Evolutionary conservation across 257 asterid genomes (phyloP).

Genomic region (Gentiana straminea): DNA sequence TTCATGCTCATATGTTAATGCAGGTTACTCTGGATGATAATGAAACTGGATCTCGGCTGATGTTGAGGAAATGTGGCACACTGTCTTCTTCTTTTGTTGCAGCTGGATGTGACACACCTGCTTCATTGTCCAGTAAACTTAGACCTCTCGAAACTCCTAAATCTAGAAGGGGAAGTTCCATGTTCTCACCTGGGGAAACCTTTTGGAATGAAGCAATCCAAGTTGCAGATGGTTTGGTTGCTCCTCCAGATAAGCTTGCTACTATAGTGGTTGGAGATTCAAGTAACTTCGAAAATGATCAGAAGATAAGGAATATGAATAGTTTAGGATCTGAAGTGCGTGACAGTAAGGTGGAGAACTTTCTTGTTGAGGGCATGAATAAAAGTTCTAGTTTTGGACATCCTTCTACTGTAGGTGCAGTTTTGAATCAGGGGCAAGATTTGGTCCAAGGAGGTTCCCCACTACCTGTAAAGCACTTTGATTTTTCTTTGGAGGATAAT

Average conservation of each 20-base stretch:
- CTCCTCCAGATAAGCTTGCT: conserved; percentile 30
- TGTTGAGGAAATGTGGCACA: conserved; percentile 64
- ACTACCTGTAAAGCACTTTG: conserved; percentile 88
- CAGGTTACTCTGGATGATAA: conserved; percentile 32
- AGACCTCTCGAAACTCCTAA: conserved; percentile 54
- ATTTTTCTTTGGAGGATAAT: conserved; percentile 58
- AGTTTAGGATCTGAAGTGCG: conserved; percentile 27
- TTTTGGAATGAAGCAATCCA: conserved; percentile 95
- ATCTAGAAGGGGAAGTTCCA: conserved; percentile 62
- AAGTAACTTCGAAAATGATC: conserved; percentile 23
- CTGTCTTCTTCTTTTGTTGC: conserved; percentile 19
- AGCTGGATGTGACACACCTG: conserved; percentile 51
- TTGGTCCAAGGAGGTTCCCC: conserved; percentile 64
- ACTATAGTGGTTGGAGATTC: conserved; percentile 16
- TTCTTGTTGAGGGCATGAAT: conserved; percentile 15
- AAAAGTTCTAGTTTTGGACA: conserved; percentile 21
- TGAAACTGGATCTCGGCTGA: conserved; percentile 33
- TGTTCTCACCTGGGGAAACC: conserved; percentile 89
- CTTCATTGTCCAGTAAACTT: conserved; percentile 20
- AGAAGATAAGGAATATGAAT: conserved; percentile 27
- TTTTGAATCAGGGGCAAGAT: conserved; percentile 34
- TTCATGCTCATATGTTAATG: conserved; percentile 15
- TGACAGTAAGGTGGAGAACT: conserved; percentile 14
- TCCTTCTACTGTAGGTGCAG: conserved; percentile 33
- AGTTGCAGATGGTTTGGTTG: conserved; percentile 76